Percentiles rank a stretch among this genome's conserved stretches.
Evolutionary conservation across 495 filamentous ascomycete species (phyloP).

Genomic region (Lophium mytilinum): DNA sequence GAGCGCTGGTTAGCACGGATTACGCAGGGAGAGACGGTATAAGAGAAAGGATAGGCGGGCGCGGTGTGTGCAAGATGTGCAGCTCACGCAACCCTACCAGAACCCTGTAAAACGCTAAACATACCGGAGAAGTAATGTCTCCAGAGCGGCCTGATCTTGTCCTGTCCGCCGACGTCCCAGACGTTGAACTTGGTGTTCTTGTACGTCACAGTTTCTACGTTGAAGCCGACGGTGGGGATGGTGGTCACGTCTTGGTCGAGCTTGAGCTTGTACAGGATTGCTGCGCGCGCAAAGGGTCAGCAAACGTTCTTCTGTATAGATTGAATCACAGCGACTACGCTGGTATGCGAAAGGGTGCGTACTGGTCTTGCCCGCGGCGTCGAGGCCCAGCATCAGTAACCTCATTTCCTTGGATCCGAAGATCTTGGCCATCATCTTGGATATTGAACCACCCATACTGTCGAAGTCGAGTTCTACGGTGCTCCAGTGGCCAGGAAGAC

Average conservation of each 20-base stretch:
- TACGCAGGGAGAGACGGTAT: neutral
- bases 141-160: conserved; percentile 98
- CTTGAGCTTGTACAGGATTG: conserved; percentile 99
- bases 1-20: neutral
- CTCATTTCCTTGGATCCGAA: conserved; percentile 99
- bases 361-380: conserved; percentile 98
- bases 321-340: too few species aligned
- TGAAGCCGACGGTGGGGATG: conserved; percentile 98
- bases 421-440: conserved; percentile 91
- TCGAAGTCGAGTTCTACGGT: neutral
- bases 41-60: neutral
- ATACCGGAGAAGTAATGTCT: conserved; percentile 95
- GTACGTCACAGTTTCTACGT: conserved; percentile 98
- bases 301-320: too few species aligned
- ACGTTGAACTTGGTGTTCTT: conserved; percentile 99
- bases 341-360: conserved; percentile 23
- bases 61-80: neutral
- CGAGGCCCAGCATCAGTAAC: conserved; percentile 92
- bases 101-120: conserved; percentile 24
- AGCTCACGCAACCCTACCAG: conserved; percentile 15
- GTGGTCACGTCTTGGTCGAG: conserved; percentile 96
- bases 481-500: neutral
- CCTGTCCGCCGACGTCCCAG: conserved; percentile 98
- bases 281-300: conserved; percentile 29
- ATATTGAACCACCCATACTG: conserved; percentile 69